phyloP scores from a whole-genome alignment of 192 early-diverging fungal species.

The Dispira simplex region DNA sequence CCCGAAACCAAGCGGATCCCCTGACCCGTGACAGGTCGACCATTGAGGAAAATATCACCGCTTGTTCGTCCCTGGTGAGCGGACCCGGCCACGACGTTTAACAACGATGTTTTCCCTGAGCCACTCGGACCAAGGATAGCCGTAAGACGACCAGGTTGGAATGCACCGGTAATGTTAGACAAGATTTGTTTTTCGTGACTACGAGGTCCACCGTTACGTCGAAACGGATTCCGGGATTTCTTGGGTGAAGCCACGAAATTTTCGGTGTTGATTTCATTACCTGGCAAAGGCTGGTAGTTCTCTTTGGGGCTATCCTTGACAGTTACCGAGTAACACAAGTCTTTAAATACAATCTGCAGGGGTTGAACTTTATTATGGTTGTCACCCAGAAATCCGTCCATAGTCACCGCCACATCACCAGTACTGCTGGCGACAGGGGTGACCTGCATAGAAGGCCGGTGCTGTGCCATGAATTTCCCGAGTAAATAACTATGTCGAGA shows the following conservation, averaged over 20 bases:
- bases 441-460: too few relatives aligned
- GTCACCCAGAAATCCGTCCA: neutral
- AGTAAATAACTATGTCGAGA: neutral
- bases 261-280: neutral
- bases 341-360: constrained; percentile 23
- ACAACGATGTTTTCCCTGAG: constrained; percentile 46
- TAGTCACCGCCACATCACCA: neutral
- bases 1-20: constrained; percentile 35
- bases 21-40: constrained; percentile 26
- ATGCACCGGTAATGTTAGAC: constrained; percentile 18
- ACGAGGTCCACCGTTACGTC: neutral
- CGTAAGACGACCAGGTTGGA: constrained; percentile 35
- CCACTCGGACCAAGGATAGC: constrained; percentile 49
- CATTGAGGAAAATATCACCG: constrained; percentile 43
- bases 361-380: constrained; percentile 9
- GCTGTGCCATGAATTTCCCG: too few relatives aligned
- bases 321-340: constrained; percentile 23
- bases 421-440: neutral
- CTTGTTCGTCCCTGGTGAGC: constrained; percentile 22
- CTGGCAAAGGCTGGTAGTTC: neutral
- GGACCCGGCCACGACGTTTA: constrained; percentile 44
- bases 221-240: neutral
- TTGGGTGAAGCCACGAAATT: constrained; percentile 7
- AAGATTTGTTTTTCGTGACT: constrained; percentile 21
- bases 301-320: constrained; percentile 12